phyloP scores from a whole-genome alignment of 306 rosid species.

The Prunus mira region DNA sequence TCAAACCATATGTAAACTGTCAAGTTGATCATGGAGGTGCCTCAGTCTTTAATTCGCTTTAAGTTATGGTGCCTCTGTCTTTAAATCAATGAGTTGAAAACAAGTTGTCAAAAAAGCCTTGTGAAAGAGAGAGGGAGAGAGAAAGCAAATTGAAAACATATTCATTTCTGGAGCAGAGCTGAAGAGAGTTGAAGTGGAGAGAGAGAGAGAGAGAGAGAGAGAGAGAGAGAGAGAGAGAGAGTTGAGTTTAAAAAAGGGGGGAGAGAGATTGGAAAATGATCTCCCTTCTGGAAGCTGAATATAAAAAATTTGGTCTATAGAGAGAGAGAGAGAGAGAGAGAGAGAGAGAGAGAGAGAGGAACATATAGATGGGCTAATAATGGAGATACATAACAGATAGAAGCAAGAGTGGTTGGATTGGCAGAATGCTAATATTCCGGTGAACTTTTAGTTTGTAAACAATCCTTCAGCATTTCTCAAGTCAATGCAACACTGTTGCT shows the following conservation, averaged over 20 bases:
- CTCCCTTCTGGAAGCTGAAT: slow-evolving; percentile 24
- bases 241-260: slow-evolving; percentile 20
- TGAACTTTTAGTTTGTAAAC: neutral
- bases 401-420: slow-evolving; percentile 15
- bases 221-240: slow-evolving; percentile 5
- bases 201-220: slow-evolving; percentile 12
- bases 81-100: slow-evolving; percentile 17
- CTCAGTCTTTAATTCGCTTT: slow-evolving; percentile 5
- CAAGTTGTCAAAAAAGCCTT: neutral
- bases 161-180: slow-evolving; percentile 16
- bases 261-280: slow-evolving; percentile 25
- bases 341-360: neutral
- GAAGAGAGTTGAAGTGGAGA: neutral
- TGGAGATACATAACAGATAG: neutral
- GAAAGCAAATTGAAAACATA: neutral
- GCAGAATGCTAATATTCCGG: slow-evolving; percentile 16
- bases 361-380: slow-evolving; percentile 14
- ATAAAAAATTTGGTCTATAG: neutral
- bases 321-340: neutral
- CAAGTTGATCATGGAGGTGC: slow-evolving; percentile 25
- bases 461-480: neutral
- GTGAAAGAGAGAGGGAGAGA: neutral
- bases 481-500: slow-evolving; percentile 17
- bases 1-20: slow-evolving; percentile 23
- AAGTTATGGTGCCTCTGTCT: neutral